Percentiles rank a stretch among this genome's conserved stretches.
Evolutionary conservation across 345 rosid species (phyloP).

Genomic region (Salix koriyanagi): DNA sequence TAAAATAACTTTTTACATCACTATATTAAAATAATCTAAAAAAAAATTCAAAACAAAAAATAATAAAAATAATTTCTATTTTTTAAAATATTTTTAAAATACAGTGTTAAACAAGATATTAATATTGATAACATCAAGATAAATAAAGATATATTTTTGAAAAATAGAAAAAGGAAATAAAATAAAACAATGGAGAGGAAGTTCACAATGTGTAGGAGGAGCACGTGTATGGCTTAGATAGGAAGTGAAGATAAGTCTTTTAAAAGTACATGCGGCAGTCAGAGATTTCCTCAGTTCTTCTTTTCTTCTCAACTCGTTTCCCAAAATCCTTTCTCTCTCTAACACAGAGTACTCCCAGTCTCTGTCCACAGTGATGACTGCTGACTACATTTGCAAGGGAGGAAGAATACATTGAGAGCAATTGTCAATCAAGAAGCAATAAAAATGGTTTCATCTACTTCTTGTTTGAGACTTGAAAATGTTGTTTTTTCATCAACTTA

Average conservation of each 20-base stretch:
- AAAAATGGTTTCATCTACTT: constrained; percentile 37
- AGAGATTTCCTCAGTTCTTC: background rate
- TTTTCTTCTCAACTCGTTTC: background rate
- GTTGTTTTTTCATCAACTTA: constrained; percentile 18
- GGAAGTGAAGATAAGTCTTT: background rate
- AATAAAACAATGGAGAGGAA: background rate
- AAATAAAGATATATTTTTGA: background rate
- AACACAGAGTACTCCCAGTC: background rate
- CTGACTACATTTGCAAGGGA: background rate
- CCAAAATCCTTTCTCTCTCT: background rate
- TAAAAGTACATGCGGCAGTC: background rate
- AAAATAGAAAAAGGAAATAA: background rate
- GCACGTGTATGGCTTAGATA: too few species aligned
- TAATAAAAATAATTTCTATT: too few species aligned
- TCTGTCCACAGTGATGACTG: background rate
- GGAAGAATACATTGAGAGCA: background rate
- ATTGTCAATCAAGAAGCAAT: background rate
- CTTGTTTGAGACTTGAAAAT: constrained; percentile 36
- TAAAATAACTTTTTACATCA: too few species aligned
- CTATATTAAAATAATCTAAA: too few species aligned
- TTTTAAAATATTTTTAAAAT: too few species aligned
- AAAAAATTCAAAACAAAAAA: too few species aligned
- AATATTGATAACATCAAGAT: background rate
- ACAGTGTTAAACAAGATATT: too few species aligned
- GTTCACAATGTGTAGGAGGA: background rate